Conservation (phyloP, 768 basidiomycete genomes). For the Obba rivulosa region DNA sequence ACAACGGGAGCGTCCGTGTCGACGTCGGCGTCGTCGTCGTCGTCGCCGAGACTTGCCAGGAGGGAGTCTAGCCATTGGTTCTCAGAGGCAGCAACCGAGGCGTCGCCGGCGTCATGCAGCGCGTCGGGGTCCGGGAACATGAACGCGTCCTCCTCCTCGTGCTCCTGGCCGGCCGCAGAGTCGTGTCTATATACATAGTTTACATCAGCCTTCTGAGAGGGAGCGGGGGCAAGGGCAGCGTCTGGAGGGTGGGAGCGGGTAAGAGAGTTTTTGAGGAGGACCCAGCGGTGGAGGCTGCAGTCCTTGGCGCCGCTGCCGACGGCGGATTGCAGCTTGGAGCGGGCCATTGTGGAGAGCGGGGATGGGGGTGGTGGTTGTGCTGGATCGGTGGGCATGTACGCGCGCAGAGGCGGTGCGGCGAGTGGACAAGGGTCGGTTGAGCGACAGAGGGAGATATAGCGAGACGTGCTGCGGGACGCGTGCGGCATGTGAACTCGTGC, state of each 20-base stretch:
- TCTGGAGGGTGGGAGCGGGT: constrained; percentile 44
- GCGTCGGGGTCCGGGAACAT: constrained; percentile 76
- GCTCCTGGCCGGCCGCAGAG: constrained; percentile 41
- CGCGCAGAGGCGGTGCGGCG: constrained; percentile 21
- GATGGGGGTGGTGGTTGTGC: constrained; percentile 36
- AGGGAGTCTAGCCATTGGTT: constrained; percentile 81
- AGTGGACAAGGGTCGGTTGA: constrained; percentile 30
- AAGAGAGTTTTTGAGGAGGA: constrained; percentile 82
- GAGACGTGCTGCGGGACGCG: constrained; percentile 17
- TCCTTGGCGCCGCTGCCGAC: constrained; percentile 50
- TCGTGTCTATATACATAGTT: constrained; percentile 32
- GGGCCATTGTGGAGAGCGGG: constrained; percentile 59
- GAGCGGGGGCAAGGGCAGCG: constrained; percentile 20
- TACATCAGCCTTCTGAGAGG: constrained; percentile 22
- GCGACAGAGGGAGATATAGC: constrained; percentile 18
- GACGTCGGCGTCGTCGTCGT: constrained; percentile 46
- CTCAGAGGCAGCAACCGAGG: constrained; percentile 50
- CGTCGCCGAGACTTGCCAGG: constrained; percentile 67
- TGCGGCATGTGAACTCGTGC: constrained; percentile 2
- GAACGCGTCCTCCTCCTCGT: constrained; percentile 61
- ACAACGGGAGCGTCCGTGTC: constrained; percentile 7
- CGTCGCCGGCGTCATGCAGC: constrained; percentile 32
- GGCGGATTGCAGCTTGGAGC: constrained; percentile 67
- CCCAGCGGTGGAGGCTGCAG: constrained; percentile 81
- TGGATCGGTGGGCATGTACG: constrained; percentile 18